Evolutionary conservation across 495 filamentous ascomycete genomes (phyloP), one percentile per base, ranked within the genome.

Genomic region (Physcia stellaris): DNA sequence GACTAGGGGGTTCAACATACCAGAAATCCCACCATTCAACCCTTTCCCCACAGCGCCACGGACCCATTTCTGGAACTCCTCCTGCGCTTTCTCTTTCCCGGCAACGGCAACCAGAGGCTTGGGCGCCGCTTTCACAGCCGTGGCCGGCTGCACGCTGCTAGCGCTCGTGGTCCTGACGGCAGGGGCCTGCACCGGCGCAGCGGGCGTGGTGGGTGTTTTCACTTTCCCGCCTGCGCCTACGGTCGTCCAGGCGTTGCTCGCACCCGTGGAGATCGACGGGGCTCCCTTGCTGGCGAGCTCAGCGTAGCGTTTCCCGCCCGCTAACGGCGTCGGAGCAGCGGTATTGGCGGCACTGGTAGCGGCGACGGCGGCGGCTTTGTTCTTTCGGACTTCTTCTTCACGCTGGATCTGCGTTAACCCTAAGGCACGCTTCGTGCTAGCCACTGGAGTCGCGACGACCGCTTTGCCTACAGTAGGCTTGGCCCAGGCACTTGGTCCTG

Each of bases 51-150:
- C 61, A 46, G 86, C 72, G 24, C 71, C 66, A 46, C 84, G 77
- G 13, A 83, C 73, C 90, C 90, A 98, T 59, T 86, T 94, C 47
- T 75, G 79, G 57, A 98, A 93, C 58, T 98, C 90, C 20, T 94
- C 86, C 31, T 70, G 70, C 17, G 77, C 73, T 37, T 72, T 77
- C 45, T 69, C 67, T 33, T 66, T 70, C 16, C 66, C 46, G 20
- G 57, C 50, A 6, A 63, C 17, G 59, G 58, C 29, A 39, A 54
- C 34, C 53, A 43, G 27, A 48, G 50, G 31, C 6, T 46, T 40
- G 2, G 58, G 45, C n/a, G 49, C 59, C 0, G 68, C 50, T 53
- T 70, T 66, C 17, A 58, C 46, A 3, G 68, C 63, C 53, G 55
- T 50, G 23, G 59, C 44, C 52, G 54, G 43, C 47, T 58, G 61